phyloP scores from a whole-genome alignment of 139 green algal genomes.

The Haematococcus lacustris region DNA sequence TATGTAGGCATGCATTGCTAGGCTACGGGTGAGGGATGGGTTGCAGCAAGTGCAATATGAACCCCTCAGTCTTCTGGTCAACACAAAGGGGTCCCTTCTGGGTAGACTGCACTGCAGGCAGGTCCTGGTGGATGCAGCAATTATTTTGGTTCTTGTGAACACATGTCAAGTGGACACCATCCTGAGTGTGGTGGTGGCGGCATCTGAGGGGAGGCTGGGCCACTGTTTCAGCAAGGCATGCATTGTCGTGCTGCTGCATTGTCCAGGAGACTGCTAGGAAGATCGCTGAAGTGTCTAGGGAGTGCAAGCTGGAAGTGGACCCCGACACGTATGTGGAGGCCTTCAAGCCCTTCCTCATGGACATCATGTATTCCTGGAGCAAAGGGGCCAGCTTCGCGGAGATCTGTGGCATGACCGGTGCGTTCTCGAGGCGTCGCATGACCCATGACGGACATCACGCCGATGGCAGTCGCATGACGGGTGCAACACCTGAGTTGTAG shows the following conservation, averaged over 20 bases:
- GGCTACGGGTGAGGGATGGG: neutral
- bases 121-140: neutral
- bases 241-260: neutral
- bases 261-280: conserved; percentile 54
- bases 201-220: neutral
- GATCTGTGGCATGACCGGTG: conserved; percentile 31
- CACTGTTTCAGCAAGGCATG: neutral
- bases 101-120: neutral
- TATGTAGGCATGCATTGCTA: conserved; percentile 32
- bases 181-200: too few relatives aligned
- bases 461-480: neutral
- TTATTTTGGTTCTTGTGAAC: neutral
- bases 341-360: conserved; percentile 73
- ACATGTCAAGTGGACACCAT: neutral
- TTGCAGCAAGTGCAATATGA: neutral
- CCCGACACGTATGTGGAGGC: conserved; percentile 66
- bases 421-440: neutral
- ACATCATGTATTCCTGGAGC: conserved; percentile 74
- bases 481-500: neutral
- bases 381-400: conserved; percentile 56
- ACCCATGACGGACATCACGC: neutral
- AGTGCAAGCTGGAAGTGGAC: conserved; percentile 69
- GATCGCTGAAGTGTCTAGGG: conserved; percentile 52
- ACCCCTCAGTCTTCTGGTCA: too few relatives aligned
- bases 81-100: neutral